Conservation (phyloP, 2,329 filamentous ascomycete genomes). For the Aspergillus persii region DNA sequence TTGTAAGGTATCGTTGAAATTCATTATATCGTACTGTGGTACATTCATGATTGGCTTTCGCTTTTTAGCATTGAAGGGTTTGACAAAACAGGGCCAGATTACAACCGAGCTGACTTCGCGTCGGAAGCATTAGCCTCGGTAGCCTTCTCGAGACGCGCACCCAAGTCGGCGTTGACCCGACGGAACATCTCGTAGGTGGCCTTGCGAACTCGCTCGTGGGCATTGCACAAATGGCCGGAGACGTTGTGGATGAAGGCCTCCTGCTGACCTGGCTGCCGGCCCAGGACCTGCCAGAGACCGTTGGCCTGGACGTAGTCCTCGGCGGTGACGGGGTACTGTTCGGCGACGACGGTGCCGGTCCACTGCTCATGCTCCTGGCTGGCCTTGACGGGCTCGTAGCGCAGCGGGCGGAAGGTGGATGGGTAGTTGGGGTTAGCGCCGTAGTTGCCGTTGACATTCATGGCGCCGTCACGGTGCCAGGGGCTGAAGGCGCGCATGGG, state of each 20-base stretch:
- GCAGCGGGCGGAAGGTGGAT: slow-evolving; percentile 38
- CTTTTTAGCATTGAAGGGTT: neutral
- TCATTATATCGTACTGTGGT: slow-evolving; percentile 3
- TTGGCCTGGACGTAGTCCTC: slow-evolving; percentile 47
- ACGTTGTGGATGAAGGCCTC: slow-evolving; percentile 62
- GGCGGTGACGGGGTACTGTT: slow-evolving; percentile 43
- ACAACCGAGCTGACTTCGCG: slow-evolving; percentile 27
- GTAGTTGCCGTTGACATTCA: slow-evolving; percentile 66
- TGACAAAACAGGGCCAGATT: slow-evolving; percentile 9
- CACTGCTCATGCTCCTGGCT: slow-evolving; percentile 47
- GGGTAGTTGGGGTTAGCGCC: slow-evolving; percentile 58
- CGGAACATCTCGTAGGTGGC: slow-evolving; percentile 62
- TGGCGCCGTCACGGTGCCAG: slow-evolving; percentile 70
- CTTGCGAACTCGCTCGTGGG: slow-evolving; percentile 55
- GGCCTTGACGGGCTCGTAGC: slow-evolving; percentile 40
- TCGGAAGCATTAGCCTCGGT: slow-evolving; percentile 47
- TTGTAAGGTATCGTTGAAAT: neutral
- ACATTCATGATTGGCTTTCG: neutral
- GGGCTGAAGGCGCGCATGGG: slow-evolving; percentile 56
- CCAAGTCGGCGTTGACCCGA: slow-evolving; percentile 55
- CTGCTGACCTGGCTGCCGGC: slow-evolving; percentile 54
- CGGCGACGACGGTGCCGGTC: slow-evolving; percentile 38
- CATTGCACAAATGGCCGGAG: slow-evolving; percentile 55
- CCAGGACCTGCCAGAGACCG: slow-evolving; percentile 45
- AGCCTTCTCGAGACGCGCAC: slow-evolving; percentile 51